phyloP scores from a whole-genome alignment of 2,329 filamentous ascomycete genomes.

The Penicillium sp. region DNA sequence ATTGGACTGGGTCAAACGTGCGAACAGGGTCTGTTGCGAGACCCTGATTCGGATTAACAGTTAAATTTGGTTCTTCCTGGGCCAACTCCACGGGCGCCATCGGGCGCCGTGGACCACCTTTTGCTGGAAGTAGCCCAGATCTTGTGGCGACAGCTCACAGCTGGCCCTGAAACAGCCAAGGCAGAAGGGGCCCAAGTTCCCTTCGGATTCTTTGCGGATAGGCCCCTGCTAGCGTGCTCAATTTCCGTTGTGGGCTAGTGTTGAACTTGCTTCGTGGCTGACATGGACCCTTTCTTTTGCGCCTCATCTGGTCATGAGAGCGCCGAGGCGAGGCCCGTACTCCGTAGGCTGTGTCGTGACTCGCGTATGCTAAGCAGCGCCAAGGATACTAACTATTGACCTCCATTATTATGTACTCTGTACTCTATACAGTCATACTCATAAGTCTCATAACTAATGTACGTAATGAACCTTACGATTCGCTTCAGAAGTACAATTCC shows the following conservation, averaged over 20 bases:
- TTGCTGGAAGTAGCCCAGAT: neutral
- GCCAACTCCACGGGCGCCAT: neutral
- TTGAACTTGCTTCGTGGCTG: neutral
- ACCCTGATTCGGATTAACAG: neutral
- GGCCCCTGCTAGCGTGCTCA: neutral
- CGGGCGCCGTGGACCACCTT: neutral
- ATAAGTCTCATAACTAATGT: too few species aligned
- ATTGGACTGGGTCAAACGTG: neutral
- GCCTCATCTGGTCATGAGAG: neutral
- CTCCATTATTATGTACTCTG: neutral
- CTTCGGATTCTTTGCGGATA: neutral
- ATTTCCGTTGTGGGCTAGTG: neutral
- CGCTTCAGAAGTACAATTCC: too few species aligned
- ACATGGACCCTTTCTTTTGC: neutral
- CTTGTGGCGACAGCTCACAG: neutral
- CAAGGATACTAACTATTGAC: neutral
- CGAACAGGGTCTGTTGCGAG: neutral
- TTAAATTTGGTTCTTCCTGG: neutral
- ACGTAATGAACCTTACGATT: too few species aligned
- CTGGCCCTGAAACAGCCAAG: neutral
- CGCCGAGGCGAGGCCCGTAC: neutral
- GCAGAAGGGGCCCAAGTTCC: neutral
- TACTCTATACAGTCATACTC: neutral
- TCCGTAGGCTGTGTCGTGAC: neutral
- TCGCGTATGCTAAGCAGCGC: neutral